Percentiles rank a stretch among this genome's conserved stretches.
Conservation (phyloP, 345 rosid species). For the Sonneratia caseolaris region DNA sequence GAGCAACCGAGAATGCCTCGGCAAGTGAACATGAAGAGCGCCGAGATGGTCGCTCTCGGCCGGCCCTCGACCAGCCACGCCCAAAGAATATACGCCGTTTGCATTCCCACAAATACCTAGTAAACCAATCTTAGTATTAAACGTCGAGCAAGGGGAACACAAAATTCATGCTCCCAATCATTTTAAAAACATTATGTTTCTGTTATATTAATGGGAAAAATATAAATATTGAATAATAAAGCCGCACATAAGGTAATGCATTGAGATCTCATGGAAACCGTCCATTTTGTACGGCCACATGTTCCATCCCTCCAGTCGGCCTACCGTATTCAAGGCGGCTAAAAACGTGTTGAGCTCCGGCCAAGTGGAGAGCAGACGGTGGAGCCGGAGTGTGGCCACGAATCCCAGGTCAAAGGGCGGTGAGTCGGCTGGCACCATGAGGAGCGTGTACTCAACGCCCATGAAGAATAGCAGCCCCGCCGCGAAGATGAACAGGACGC, state of each 20-base stretch:
- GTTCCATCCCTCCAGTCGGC: background rate
- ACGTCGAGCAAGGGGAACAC: too few species aligned
- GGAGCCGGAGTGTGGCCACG: slow-evolving; percentile 49
- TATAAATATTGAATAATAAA: too few species aligned
- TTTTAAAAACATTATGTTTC: background rate
- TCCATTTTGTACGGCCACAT: background rate
- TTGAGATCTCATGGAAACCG: background rate
- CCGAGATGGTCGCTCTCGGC: slow-evolving; percentile 68
- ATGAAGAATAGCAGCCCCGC: slow-evolving; percentile 71
- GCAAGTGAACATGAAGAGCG: slow-evolving; percentile 95
- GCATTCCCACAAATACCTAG: slow-evolving; percentile 85
- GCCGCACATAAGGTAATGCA: too few species aligned
- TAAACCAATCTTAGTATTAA: background rate
- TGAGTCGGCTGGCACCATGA: slow-evolving; percentile 61
- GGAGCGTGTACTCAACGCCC: slow-evolving; percentile 90
- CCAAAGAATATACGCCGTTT: slow-evolving; percentile 74
- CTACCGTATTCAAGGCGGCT: slow-evolving; percentile 83
- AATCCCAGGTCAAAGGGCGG: slow-evolving; percentile 88
- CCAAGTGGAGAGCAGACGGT: slow-evolving; percentile 45
- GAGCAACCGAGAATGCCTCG: slow-evolving; percentile 90
- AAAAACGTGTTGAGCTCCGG: slow-evolving; percentile 68
- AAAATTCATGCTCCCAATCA: background rate
- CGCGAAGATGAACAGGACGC: slow-evolving; percentile 63
- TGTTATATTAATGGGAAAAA: too few species aligned
- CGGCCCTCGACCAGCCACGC: slow-evolving; percentile 77